Evolutionary conservation across 257 asterid genomes (phyloP).

Genomic region (Gentiana straminea): DNA sequence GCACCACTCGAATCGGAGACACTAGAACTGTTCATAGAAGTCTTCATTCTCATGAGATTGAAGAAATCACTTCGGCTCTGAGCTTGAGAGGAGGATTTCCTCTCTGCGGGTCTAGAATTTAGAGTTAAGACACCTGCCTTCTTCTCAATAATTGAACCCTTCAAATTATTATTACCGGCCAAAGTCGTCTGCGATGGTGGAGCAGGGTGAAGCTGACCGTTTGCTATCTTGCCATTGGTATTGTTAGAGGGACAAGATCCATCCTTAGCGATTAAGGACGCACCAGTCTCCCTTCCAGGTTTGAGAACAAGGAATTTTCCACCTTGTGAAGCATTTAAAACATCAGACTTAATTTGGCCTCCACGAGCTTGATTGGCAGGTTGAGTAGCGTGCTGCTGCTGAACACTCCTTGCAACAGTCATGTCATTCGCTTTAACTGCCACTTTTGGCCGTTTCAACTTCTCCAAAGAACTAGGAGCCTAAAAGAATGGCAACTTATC

Average conservation of each 20-base stretch:
- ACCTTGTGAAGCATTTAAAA: conserved; percentile 43
- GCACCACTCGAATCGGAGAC: conserved; percentile 28
- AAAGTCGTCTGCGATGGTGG: conserved; percentile 28
- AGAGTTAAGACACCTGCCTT: conserved; percentile 39
- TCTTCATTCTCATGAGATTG: conserved; percentile 71
- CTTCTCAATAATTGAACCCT: conserved; percentile 38
- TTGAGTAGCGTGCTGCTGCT: conserved; percentile 40
- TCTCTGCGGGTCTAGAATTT: conserved; percentile 31
- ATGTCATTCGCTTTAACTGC: conserved; percentile 34
- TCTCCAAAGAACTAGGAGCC: conserved; percentile 50
- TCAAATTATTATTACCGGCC: conserved; percentile 24
- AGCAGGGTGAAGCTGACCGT: conserved; percentile 27
- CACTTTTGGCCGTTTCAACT: conserved; percentile 50
- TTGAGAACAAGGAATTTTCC: conserved; percentile 74
- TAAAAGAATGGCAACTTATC: conserved; percentile 20
- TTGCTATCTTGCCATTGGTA: conserved; percentile 23
- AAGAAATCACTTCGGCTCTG: conserved; percentile 78
- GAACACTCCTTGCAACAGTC: conserved; percentile 29
- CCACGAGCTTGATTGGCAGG: conserved; percentile 42
- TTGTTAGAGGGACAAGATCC: conserved; percentile 27
- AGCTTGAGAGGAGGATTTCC: conserved; percentile 60
- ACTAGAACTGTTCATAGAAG: conserved; percentile 20
- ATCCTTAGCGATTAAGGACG: conserved; percentile 35
- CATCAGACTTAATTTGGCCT: conserved; percentile 42
- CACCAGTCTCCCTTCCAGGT: conserved; percentile 52